phyloP scores from a whole-genome alignment of 768 basidiomycete genomes.

The Amanita pseudoporphyria region DNA sequence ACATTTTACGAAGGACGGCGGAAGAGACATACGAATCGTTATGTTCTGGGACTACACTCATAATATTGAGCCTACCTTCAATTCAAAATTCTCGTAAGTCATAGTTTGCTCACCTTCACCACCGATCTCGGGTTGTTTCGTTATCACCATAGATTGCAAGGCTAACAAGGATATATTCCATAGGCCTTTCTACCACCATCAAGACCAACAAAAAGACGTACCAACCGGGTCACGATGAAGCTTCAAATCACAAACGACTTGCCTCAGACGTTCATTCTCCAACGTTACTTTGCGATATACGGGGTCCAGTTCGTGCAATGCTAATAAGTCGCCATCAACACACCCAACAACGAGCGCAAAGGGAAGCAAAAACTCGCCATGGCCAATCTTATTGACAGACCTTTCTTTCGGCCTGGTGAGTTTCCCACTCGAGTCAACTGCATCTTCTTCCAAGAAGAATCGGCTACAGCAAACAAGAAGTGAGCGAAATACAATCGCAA shows the following conservation, averaged over 20 bases:
- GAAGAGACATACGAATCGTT: slow-evolving; percentile 75
- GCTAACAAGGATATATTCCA: slow-evolving; percentile 29
- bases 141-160: slow-evolving; percentile 92
- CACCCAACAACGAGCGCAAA: background rate
- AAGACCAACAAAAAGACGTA: slow-evolving; percentile 20
- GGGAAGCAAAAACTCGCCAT: slow-evolving; percentile 38
- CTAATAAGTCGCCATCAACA: slow-evolving; percentile 25
- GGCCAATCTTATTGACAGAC: slow-evolving; percentile 93
- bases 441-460: slow-evolving; percentile 90
- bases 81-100: background rate
- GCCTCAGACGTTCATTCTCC: slow-evolving; percentile 61
- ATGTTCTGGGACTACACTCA: slow-evolving; percentile 69
- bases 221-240: slow-evolving; percentile 84
- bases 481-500: background rate
- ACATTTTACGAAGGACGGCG: background rate
- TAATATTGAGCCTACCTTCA: background rate
- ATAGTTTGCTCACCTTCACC: slow-evolving; percentile 58
- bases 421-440: slow-evolving; percentile 59
- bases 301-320: slow-evolving; percentile 78
- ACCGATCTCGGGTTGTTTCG: slow-evolving; percentile 89
- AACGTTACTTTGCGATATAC: slow-evolving; percentile 72
- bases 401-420: slow-evolving; percentile 62
- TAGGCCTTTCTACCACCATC: background rate
- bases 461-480: slow-evolving; percentile 29
- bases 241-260: slow-evolving; percentile 65